phyloP scores from a whole-genome alignment of 2,329 filamentous ascomycete genomes.

The Ilyonectria destructans region DNA sequence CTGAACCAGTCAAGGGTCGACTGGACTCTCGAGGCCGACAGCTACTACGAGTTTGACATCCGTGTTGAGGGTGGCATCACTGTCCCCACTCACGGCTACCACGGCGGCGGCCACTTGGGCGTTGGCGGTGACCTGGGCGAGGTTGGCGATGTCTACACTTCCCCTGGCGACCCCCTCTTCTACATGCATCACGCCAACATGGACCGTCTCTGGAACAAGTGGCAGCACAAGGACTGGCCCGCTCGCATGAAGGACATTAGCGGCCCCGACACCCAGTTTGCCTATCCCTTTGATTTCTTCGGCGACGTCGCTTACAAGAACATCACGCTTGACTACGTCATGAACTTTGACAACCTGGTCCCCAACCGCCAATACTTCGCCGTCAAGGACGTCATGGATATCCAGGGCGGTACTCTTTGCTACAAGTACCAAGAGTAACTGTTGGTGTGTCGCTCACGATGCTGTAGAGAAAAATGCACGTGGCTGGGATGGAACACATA shows the following conservation, averaged over 20 bases:
- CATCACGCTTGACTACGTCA: constrained; percentile 50
- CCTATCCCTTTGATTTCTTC: constrained; percentile 54
- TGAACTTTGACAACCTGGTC: constrained; percentile 33
- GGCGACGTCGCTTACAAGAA: constrained; percentile 52
- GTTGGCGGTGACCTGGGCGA: constrained; percentile 52
- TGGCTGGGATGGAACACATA: neutral
- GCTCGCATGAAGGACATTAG: constrained; percentile 50
- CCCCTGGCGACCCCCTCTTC: constrained; percentile 48
- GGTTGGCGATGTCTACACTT: constrained; percentile 46
- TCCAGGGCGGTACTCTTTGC: constrained; percentile 28
- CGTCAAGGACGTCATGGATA: constrained; percentile 35
- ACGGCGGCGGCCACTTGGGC: constrained; percentile 46
- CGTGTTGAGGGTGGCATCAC: constrained; percentile 46
- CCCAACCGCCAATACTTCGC: constrained; percentile 17
- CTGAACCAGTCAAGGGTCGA: constrained; percentile 31
- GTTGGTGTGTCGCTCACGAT: neutral
- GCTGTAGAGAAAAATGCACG: neutral
- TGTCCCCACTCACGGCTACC: constrained; percentile 40
- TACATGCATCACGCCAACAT: constrained; percentile 49
- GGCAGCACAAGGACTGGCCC: constrained; percentile 52
- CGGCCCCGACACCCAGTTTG: constrained; percentile 53
- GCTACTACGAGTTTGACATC: constrained; percentile 50
- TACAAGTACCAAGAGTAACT: constrained; percentile 27
- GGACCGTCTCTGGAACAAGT: constrained; percentile 50
- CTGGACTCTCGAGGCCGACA: constrained; percentile 39